These are phyloP conservation scores for Paracoccidioides brasiliensis DNA, from an alignment of 2,329 filamentous ascomycete genomes.

Conservation along the genomic window DNA sequence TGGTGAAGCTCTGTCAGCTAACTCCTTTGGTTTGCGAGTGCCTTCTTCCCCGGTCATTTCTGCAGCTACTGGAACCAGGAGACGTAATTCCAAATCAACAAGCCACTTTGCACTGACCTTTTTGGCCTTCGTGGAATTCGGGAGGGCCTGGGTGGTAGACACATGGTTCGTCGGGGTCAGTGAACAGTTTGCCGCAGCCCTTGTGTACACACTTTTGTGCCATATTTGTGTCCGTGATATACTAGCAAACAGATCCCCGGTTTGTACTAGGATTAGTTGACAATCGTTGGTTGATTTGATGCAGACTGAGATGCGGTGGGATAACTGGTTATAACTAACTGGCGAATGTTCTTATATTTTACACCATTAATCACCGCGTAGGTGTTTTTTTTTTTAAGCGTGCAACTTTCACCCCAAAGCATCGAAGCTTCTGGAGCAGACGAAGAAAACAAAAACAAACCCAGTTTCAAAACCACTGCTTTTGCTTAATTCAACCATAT, in stretches of 20 bases:
- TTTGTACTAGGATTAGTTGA: neutral
- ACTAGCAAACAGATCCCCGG: neutral
- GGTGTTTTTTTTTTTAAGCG: neutral
- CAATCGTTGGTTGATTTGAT: neutral
- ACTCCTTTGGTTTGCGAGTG: neutral
- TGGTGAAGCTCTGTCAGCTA: neutral
- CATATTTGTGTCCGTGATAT: conserved; percentile 17
- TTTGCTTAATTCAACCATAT: neutral
- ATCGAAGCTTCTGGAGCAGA: conserved; percentile 12
- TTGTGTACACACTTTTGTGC: conserved; percentile 78
- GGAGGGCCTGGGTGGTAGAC: conserved; percentile 87
- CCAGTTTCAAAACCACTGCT: neutral
- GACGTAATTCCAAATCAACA: neutral
- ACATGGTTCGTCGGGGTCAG: conserved; percentile 70
- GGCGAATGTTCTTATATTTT: neutral
- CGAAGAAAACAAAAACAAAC: neutral
- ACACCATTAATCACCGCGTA: neutral
- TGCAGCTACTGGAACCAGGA: no score
- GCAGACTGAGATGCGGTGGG: neutral
- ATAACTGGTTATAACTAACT: neutral
- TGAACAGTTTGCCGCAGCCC: conserved; percentile 81
- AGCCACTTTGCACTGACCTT: conserved; percentile 53
- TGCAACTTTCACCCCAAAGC: neutral
- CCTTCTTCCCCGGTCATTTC: neutral
- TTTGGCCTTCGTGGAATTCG: conserved; percentile 94